A percentile compares a stretch with the other conserved stretches of the same genome.
Conservation (phyloP, 805 yeast species). For the Zygotorulaspora chibaensis region DNA sequence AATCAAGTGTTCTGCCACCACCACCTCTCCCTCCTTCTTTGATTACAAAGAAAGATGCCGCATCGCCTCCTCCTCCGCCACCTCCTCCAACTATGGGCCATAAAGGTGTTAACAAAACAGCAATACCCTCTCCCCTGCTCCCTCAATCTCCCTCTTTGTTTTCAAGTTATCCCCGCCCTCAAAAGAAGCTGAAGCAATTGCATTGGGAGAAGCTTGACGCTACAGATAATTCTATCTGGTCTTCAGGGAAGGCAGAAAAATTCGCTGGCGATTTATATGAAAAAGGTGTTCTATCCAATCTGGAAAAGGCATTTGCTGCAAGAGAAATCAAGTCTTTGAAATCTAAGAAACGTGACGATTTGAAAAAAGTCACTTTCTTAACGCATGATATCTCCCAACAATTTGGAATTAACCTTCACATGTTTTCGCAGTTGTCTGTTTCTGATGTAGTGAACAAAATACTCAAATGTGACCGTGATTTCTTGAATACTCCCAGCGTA, state of each 20-base stretch:
- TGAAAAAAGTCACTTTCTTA: conserved; percentile 60
- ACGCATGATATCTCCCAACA: conserved; percentile 89
- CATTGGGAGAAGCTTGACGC: conserved; percentile 95
- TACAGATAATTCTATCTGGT: conserved; percentile 86
- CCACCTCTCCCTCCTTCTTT: conserved; percentile 38
- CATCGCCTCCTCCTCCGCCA: conserved; percentile 37
- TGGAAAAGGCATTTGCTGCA: conserved; percentile 85
- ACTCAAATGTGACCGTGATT: conserved; percentile 68
- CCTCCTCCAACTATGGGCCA: conserved; percentile 25
- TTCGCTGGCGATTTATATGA: conserved; percentile 59
- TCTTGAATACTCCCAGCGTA: conserved; percentile 64
- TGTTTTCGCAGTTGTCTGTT: conserved; percentile 58
- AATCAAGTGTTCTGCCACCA: conserved; percentile 20
- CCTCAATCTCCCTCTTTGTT: conserved; percentile 35
- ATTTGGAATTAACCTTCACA: conserved; percentile 88
- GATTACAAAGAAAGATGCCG: conserved; percentile 9
- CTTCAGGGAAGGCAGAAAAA: conserved; percentile 52
- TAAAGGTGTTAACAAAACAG: conserved; percentile 13
- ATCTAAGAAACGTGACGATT: conserved; percentile 43
- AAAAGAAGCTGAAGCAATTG: conserved; percentile 79
- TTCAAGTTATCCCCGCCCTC: conserved; percentile 62
- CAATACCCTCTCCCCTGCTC: conserved; percentile 33
- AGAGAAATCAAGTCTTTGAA: conserved; percentile 56
- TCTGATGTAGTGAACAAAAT: conserved; percentile 66
- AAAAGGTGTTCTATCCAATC: conserved; percentile 76